phyloP scores from a whole-genome alignment of 345 rosid genomes.

The Microthlaspi erraticum region DNA sequence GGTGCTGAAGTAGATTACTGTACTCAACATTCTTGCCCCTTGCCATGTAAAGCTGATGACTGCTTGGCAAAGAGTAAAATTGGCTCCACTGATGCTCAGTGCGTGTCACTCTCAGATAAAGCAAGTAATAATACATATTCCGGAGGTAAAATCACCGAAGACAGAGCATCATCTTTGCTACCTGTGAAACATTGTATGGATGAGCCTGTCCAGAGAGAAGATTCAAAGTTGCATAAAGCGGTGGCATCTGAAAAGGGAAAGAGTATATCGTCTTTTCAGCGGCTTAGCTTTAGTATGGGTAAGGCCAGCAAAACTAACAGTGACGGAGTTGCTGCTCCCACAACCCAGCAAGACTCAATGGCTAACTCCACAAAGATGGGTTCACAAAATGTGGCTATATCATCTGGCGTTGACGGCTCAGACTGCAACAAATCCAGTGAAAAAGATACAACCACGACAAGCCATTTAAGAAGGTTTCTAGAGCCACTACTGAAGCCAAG shows the following conservation, averaged over 20 bases:
- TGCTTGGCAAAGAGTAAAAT: constrained; percentile 42
- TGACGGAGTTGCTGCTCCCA: constrained; percentile 49
- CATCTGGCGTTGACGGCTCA: constrained; percentile 45
- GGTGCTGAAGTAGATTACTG: constrained; percentile 39
- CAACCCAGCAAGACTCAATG: constrained; percentile 43
- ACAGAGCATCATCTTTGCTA: constrained; percentile 41
- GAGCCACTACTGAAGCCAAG: constrained; percentile 77
- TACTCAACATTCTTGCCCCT: constrained; percentile 51
- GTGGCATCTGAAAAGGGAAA: constrained; percentile 59
- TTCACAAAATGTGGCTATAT: constrained; percentile 50
- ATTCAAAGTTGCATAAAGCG: constrained; percentile 44
- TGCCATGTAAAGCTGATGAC: constrained; percentile 49
- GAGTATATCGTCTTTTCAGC: constrained; percentile 79
- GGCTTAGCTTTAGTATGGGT: constrained; percentile 61
- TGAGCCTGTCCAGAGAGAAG: constrained; percentile 48
- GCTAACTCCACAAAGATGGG: constrained; percentile 48
- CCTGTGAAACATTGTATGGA: constrained; percentile 19
- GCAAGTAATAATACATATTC: constrained; percentile 40
- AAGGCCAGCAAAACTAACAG: constrained; percentile 60
- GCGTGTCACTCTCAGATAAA: constrained; percentile 44
- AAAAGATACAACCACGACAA: constrained; percentile 62
- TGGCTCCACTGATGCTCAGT: constrained; percentile 45
- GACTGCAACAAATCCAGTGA: constrained; percentile 43
- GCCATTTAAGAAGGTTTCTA: constrained; percentile 87
- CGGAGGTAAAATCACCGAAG: constrained; percentile 44